These are phyloP conservation scores for Boletus rubescentipes DNA, from an alignment of 768 basidiomycete species.

Conservation along the genomic window DNA sequence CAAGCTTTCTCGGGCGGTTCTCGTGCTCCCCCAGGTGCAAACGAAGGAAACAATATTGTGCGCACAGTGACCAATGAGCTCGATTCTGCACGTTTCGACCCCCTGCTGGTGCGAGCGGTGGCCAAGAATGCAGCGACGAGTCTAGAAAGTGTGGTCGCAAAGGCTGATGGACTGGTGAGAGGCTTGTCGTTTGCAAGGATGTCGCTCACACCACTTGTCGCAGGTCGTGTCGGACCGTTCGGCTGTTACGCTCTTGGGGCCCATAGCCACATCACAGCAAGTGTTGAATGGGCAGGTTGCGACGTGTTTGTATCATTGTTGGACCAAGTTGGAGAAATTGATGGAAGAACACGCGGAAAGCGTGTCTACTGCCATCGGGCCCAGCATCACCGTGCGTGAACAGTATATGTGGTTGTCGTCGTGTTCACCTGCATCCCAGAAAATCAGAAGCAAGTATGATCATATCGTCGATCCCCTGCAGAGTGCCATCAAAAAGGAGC, in stretches of 20 bases:
- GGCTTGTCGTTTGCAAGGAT: background rate
- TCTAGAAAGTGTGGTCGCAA: constrained; percentile 64
- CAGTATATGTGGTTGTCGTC: background rate
- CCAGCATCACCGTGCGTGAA: constrained; percentile 56
- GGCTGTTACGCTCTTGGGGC: constrained; percentile 72
- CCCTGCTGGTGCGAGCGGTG: constrained; percentile 75
- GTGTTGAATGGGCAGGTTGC: constrained; percentile 73
- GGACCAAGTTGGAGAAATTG: constrained; percentile 24
- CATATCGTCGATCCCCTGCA: constrained; percentile 61
- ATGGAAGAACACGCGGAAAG: constrained; percentile 29
- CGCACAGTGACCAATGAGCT: constrained; percentile 86
- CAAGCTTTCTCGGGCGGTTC: constrained; percentile 73
- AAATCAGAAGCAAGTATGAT: constrained; percentile 43
- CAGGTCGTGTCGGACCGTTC: constrained; percentile 73
- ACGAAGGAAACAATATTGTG: constrained; percentile 76
- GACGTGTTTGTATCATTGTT: constrained; percentile 51
- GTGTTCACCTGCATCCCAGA: constrained; percentile 12
- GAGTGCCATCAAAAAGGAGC: constrained; percentile 73
- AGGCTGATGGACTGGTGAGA: constrained; percentile 70
- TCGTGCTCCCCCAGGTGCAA: constrained; percentile 67
- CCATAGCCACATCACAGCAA: constrained; percentile 77
- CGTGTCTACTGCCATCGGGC: constrained; percentile 54
- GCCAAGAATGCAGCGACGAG: constrained; percentile 70
- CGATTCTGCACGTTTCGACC: constrained; percentile 53
- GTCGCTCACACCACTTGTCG: background rate